Conservation (phyloP, 2,329 filamentous ascomycete genomes). For the Fusarium pseudoanthophilum region DNA sequence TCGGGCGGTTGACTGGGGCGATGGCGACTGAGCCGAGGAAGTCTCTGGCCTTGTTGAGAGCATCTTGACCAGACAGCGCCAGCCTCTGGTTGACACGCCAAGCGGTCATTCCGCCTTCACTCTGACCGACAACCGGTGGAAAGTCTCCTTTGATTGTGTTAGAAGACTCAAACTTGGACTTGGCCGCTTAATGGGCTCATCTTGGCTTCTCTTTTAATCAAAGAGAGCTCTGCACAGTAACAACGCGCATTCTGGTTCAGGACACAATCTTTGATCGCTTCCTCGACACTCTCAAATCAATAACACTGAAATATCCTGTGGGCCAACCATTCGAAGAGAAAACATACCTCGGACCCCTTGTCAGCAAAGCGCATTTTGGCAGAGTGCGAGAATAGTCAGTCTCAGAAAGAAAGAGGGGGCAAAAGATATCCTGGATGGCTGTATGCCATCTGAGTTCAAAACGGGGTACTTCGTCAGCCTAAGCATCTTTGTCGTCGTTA, state of each 20-base stretch:
- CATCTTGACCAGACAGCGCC: background rate
- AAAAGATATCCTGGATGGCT: background rate
- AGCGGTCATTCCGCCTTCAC: background rate
- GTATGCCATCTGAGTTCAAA: background rate
- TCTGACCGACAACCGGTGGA: background rate
- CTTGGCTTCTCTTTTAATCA: conserved; percentile 1
- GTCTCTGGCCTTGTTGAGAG: background rate
- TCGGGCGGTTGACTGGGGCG: background rate
- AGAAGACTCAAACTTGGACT: background rate
- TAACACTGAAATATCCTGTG: background rate
- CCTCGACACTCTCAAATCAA: background rate
- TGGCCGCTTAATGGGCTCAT: background rate
- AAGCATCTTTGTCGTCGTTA: background rate
- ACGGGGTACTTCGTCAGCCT: conserved; percentile 1
- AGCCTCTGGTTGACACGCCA: background rate
- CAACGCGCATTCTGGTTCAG: background rate
- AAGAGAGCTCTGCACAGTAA: background rate
- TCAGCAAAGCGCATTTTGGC: background rate
- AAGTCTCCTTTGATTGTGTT: conserved; percentile 1
- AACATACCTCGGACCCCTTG: background rate
- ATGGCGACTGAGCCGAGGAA: background rate
- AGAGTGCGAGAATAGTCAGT: background rate
- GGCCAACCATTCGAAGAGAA: background rate
- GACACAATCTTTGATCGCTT: background rate
- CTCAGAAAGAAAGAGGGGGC: background rate